These are phyloP conservation scores for Fusarium humuli DNA, from an alignment of 2,329 filamentous ascomycete genomes.

Conservation along the genomic window DNA sequence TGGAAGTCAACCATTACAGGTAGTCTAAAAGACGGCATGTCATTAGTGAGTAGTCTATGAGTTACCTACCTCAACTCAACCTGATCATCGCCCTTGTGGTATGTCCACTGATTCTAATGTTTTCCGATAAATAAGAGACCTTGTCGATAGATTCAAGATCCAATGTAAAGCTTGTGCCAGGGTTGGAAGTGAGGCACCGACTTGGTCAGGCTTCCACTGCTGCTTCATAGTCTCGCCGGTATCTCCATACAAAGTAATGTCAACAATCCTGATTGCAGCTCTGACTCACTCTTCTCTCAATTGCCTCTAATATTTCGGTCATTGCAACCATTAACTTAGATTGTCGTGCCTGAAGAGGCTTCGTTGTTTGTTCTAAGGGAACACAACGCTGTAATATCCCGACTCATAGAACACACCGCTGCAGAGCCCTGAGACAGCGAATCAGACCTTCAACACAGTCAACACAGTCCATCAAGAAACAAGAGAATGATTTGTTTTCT, in stretches of 20 bases:
- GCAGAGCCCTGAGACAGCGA: background rate
- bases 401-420: background rate
- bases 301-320: too few relatives aligned
- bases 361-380: background rate
- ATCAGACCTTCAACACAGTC: background rate
- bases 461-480: background rate
- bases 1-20: too few relatives aligned
- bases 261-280: background rate
- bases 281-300: background rate
- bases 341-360: background rate
- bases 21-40: too few relatives aligned
- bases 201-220: background rate
- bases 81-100: too few relatives aligned
- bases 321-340: background rate
- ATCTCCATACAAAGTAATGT: background rate
- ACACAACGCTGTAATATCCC: background rate
- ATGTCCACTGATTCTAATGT: too few relatives aligned
- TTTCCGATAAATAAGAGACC: too few relatives aligned
- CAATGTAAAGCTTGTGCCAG: too few relatives aligned
- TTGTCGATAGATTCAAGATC: too few relatives aligned
- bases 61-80: too few relatives aligned
- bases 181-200: too few relatives aligned
- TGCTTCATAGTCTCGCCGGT: background rate
- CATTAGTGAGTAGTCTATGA: too few relatives aligned
- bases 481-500: background rate